Conservation (phyloP, 2,329 filamentous ascomycete genomes). For the Lasiodiplodia hormozganensis region DNA sequence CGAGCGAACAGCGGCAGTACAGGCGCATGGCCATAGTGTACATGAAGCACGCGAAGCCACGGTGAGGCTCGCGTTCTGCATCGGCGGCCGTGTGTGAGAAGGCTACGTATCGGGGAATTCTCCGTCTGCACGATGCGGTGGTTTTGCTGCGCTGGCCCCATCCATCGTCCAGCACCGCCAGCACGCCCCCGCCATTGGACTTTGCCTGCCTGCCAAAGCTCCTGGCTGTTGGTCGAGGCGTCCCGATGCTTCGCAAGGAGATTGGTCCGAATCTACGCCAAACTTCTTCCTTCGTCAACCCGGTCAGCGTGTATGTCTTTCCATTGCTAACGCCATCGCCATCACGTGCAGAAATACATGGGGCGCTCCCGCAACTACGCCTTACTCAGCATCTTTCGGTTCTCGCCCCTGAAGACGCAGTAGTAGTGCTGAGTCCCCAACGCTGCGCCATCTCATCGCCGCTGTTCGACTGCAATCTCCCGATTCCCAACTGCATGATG, state of each 20-base stretch:
- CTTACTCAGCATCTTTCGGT: conserved; percentile 13
- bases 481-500: background rate
- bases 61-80: background rate
- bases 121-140: conserved; percentile 15
- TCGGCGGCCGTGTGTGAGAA: conserved; percentile 2
- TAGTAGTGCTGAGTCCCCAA: background rate
- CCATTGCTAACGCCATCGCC: conserved; percentile 12
- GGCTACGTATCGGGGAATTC: conserved; percentile 14
- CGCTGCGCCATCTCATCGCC: conserved; percentile 17
- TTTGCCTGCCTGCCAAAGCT: background rate
- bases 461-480: background rate
- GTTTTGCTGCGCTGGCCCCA: conserved; percentile 24
- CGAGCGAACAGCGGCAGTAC: background rate
- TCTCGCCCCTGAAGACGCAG: conserved; percentile 15
- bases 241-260: background rate
- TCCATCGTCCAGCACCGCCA: conserved; percentile 2
- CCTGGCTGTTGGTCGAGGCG: background rate
- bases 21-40: background rate
- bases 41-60: conserved; percentile 2
- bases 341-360: conserved; percentile 26
- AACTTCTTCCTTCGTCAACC: background rate
- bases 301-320: background rate
- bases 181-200: conserved; percentile 5
- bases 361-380: conserved; percentile 15
- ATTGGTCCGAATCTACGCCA: background rate